Base-by-base conservation (phyloP, 2,329 filamentous ascomycete genomes). In the Apiospora malaysiana region DNA sequence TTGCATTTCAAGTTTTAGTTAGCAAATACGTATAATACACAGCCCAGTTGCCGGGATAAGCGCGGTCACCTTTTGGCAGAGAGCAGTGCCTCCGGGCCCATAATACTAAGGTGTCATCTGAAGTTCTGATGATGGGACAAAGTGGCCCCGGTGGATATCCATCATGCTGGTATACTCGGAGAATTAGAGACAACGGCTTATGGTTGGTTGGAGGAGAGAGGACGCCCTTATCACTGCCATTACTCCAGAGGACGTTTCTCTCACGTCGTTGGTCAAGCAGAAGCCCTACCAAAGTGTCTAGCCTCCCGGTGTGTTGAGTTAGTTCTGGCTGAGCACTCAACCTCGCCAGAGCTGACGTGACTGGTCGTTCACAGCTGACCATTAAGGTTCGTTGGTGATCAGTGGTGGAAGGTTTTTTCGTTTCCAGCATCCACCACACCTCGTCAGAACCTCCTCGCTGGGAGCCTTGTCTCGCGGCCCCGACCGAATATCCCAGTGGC, bases 341-440 rank as follows among this genome's bases (percentile, higher is more conserved):
- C 32, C 56, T 63, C 56, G 21, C 56, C 21, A 32, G 27, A 32
- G 56, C 56, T 63, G 56, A 63, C 56, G 56, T 63, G 56, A 63
- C 32, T 40, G 8, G 18, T 63, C 21, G 56, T 40, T 40, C 56
- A 63, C 56, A 40, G 56, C 56, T 63, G 56, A 63, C 56, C 56
- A 40, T 63, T 63, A 63, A 63, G 56, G 56, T 63, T 63, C 32
- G 32, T 27, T 63, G 14, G 56, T 63, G 37, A 18, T 63, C 56
- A 63, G 9, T 63, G 27, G 56, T 21, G 40, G 56, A 63, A 63
- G 27, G 32, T 3, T 40, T 63, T 32, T 63, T 40, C 56, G 27
- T 63, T 63, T 63, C 12, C 32, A n/a, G 56, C 56, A 63, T 63
- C 56, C 56, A 63, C 56, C 27, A 63, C 56, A 63, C 21, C 32